Conservation (phyloP, 148 eudicot species). For the Camellia sinensis region DNA sequence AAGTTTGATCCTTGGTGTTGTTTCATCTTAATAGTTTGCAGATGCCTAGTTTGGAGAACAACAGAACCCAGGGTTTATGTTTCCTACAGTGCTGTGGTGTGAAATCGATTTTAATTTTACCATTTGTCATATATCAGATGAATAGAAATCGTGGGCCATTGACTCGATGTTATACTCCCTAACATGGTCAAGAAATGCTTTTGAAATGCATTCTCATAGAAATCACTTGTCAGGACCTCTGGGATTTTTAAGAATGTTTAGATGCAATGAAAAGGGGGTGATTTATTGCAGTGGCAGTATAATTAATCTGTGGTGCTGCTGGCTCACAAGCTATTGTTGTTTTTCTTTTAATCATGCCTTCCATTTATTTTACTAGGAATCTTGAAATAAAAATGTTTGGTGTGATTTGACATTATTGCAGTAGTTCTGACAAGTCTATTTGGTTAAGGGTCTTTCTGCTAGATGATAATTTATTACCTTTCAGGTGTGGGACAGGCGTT, state of each 20-base stretch:
- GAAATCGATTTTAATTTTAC: background rate
- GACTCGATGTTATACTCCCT: too few species aligned
- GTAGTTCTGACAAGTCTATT: background rate
- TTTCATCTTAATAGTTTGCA: background rate
- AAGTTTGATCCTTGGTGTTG: background rate
- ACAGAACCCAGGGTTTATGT: background rate
- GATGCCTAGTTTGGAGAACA: background rate
- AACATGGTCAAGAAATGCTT: background rate
- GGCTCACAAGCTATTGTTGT: background rate
- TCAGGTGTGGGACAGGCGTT: slow-evolving; percentile 98
- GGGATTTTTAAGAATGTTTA: background rate
- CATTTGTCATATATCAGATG: background rate
- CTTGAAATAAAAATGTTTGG: too few species aligned
- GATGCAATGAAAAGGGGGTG: background rate
- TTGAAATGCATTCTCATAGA: background rate
- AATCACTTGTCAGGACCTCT: background rate
- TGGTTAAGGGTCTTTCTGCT: background rate
- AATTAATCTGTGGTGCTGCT: background rate
- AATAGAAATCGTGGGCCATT: too few species aligned
- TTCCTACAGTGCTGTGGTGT: background rate
- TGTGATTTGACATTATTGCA: background rate
- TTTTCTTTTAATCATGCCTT: background rate
- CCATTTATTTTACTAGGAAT: too few species aligned
- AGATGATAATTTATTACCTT: slow-evolving; percentile 9
- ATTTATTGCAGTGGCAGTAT: background rate